Conservation (phyloP, 2,329 filamentous ascomycete species). For the Aschersonia sp. region DNA sequence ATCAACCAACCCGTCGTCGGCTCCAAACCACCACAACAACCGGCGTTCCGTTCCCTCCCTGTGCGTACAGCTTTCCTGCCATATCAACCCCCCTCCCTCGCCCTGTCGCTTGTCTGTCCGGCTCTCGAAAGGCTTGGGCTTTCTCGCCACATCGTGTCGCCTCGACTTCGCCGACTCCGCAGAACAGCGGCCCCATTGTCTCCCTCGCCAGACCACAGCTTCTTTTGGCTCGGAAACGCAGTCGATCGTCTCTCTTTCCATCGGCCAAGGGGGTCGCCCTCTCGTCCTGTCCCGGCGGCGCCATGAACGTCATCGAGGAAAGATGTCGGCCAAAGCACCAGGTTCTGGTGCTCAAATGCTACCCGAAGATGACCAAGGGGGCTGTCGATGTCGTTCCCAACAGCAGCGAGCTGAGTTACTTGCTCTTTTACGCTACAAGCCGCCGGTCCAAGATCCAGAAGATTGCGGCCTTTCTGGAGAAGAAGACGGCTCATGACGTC, state of each 20-base stretch:
- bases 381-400: conserved; percentile 90
- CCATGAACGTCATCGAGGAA: conserved; percentile 51
- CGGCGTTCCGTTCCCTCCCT: too few species aligned
- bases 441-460: conserved; percentile 92
- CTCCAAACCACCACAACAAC: too few species aligned
- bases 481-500: conserved; percentile 83
- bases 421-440: conserved; percentile 92
- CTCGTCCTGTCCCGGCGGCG: conserved; percentile 3
- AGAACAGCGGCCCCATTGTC: neutral
- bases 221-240: neutral
- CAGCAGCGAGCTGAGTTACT: conserved; percentile 89
- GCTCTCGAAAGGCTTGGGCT: too few species aligned
- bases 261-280: neutral
- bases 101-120: too few species aligned
- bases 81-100: too few species aligned
- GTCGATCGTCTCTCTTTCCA: neutral
- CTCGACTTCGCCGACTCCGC: too few species aligned
- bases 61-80: too few species aligned
- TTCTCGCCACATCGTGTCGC: too few species aligned
- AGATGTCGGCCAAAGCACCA: conserved; percentile 87
- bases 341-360: conserved; percentile 90
- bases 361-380: conserved; percentile 82
- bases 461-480: conserved; percentile 86
- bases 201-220: neutral
- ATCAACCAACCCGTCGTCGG: too few species aligned